Evolutionary conservation across 1,139 yeast genomes (phyloP).

Genomic region (Lodderomyces parapsilosis): DNA sequence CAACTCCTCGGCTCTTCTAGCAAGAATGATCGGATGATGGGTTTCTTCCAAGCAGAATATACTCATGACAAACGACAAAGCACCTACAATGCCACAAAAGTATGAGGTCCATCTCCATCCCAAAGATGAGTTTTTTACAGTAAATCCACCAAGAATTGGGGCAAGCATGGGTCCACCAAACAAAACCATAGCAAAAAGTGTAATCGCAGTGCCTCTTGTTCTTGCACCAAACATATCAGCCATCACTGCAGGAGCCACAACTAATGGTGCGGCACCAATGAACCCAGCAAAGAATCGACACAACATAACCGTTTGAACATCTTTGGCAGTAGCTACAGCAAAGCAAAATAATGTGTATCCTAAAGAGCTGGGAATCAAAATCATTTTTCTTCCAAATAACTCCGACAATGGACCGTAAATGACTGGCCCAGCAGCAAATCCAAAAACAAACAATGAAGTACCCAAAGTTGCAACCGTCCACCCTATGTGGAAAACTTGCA

Average conservation of each 20-base stretch:
- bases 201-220: slow-evolving; percentile 37
- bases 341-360: slow-evolving; percentile 36
- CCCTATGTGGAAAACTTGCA: slow-evolving; percentile 33
- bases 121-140: slow-evolving; percentile 27
- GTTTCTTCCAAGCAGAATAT: slow-evolving; percentile 45
- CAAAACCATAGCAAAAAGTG: slow-evolving; percentile 33
- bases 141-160: slow-evolving; percentile 40
- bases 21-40: slow-evolving; percentile 51
- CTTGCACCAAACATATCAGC: slow-evolving; percentile 36
- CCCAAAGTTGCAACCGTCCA: slow-evolving; percentile 35
- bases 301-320: slow-evolving; percentile 39
- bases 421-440: slow-evolving; percentile 46
- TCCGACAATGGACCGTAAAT: slow-evolving; percentile 45
- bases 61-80: slow-evolving; percentile 27
- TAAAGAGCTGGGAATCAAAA: slow-evolving; percentile 29
- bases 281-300: slow-evolving; percentile 44
- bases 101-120: slow-evolving; percentile 65
- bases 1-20: slow-evolving; percentile 58
- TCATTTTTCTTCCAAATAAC: slow-evolving; percentile 36
- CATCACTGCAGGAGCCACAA: slow-evolving; percentile 45
- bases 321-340: slow-evolving; percentile 39
- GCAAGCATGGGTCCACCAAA: slow-evolving; percentile 50
- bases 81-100: slow-evolving; percentile 51
- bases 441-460: slow-evolving; percentile 43
- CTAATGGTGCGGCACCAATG: slow-evolving; percentile 42